These are phyloP conservation scores for Colletotrichum shisoi DNA, from an alignment of 2,329 filamentous ascomycete species.

Conservation along the genomic window DNA sequence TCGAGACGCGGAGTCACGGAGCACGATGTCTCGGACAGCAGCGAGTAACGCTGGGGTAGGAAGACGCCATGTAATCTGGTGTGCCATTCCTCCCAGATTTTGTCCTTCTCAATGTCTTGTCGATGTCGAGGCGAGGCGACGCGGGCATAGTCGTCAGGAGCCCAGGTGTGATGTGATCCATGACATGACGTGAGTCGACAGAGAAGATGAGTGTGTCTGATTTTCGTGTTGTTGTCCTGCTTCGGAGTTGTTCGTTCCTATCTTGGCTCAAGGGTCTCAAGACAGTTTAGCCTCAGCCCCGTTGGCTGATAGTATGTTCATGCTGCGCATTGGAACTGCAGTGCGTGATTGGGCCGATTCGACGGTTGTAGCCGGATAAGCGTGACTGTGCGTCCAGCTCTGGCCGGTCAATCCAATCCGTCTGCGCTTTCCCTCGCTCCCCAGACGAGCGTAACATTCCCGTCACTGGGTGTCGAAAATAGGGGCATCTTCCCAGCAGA, in stretches of 20 bases:
- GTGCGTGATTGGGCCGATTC: slow-evolving; percentile 17
- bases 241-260: background rate
- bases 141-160: slow-evolving; percentile 4
- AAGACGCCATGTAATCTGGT: background rate
- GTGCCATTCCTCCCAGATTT: background rate
- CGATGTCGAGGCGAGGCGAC: background rate
- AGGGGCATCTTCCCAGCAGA: slow-evolving; percentile 36
- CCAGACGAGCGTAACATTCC: slow-evolving; percentile 1
- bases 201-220: background rate
- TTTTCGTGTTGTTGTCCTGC: slow-evolving; percentile 10
- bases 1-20: slow-evolving; percentile 19
- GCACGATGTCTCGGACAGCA: slow-evolving; percentile 6
- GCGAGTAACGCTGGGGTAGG: background rate
- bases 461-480: slow-evolving; percentile 22
- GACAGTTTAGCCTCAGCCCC: slow-evolving; percentile 8
- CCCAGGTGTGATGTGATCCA: slow-evolving; percentile 14
- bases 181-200: slow-evolving; percentile 15
- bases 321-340: slow-evolving; percentile 6
- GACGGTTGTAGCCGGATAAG: slow-evolving; percentile 20
- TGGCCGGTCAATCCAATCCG: slow-evolving; percentile 6
- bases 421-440: background rate
- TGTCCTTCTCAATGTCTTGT: slow-evolving; percentile 7
- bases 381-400: slow-evolving; percentile 20
- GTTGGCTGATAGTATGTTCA: slow-evolving; percentile 2
- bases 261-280: slow-evolving; percentile 6